Evolutionary conservation across 352 stramenopile species (phyloP).

Genomic region (Globisporangium nagaii): DNA sequence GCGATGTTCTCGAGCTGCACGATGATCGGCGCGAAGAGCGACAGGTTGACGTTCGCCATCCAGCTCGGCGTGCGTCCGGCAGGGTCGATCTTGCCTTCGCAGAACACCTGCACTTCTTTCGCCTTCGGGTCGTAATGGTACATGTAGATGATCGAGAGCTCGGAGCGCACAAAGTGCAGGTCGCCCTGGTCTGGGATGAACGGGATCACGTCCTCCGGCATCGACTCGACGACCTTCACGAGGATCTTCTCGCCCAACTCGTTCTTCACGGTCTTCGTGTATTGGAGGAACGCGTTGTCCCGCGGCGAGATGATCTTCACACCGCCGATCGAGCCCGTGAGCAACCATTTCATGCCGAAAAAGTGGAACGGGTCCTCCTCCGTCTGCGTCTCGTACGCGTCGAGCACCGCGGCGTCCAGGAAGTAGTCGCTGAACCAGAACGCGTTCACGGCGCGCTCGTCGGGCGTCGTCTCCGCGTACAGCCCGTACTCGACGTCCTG

Average conservation of each 20-base stretch:
- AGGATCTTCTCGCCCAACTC: slow-evolving; percentile 30
- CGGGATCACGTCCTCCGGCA: slow-evolving; percentile 26
- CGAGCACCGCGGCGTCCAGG: slow-evolving; percentile 35
- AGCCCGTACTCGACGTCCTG: slow-evolving; percentile 49
- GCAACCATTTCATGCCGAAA: slow-evolving; percentile 49
- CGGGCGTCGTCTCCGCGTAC: slow-evolving; percentile 37
- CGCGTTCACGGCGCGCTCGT: slow-evolving; percentile 42
- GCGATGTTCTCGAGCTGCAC: slow-evolving; percentile 61
- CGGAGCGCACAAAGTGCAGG: slow-evolving; percentile 36
- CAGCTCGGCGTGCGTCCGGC: slow-evolving; percentile 39
- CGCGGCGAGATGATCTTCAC: slow-evolving; percentile 49
- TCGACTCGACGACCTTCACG: slow-evolving; percentile 38
- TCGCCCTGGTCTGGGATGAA: slow-evolving; percentile 30
- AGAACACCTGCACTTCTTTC: slow-evolving; percentile 62
- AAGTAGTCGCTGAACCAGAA: slow-evolving; percentile 37
- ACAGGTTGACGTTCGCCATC: slow-evolving; percentile 54
- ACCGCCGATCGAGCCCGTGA: slow-evolving; percentile 26
- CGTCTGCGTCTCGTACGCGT: slow-evolving; percentile 31
- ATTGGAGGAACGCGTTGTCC: slow-evolving; percentile 45
- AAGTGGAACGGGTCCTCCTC: slow-evolving; percentile 38
- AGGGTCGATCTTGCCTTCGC: slow-evolving; percentile 51
- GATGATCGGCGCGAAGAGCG: slow-evolving; percentile 53
- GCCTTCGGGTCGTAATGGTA: slow-evolving; percentile 51
- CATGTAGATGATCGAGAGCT: slow-evolving; percentile 38
- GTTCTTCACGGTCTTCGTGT: slow-evolving; percentile 27